Conservation (phyloP, 805 yeast genomes). For the Sugiyamaella valdiviana region DNA sequence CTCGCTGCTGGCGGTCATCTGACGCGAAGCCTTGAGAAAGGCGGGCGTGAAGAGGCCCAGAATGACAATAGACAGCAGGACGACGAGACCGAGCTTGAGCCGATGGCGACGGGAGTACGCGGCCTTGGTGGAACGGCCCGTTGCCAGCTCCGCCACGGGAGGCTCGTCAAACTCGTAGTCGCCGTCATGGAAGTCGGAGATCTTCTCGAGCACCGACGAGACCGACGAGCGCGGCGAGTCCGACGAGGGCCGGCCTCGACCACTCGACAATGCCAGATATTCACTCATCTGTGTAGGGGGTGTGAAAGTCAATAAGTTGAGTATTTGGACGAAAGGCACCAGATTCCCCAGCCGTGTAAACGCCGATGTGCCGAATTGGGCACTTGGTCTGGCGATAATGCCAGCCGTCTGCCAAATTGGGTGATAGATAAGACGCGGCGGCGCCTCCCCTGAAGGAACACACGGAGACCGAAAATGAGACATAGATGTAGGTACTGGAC, state of each 20-base stretch:
- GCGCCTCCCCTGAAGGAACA: too few relatives aligned
- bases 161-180: not conserved
- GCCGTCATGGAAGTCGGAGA: constrained; percentile 3
- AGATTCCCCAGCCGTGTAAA: too few relatives aligned
- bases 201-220: constrained; percentile 18
- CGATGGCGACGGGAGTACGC: not conserved
- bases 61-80: not conserved
- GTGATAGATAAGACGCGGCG: too few relatives aligned
- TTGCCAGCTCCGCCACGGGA: not conserved
- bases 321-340: not conserved
- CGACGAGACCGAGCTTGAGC: not conserved
- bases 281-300: not conserved
- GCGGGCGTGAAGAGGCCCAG: constrained; percentile 6
- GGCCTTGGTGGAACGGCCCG: not conserved
- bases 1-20: not conserved
- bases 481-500: too few relatives aligned
- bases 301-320: not conserved
- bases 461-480: too few relatives aligned
- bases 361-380: too few relatives aligned
- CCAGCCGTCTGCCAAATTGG: too few relatives aligned
- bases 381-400: too few relatives aligned
- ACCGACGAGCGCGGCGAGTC: constrained; percentile 16
- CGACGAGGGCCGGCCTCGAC: not conserved
- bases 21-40: constrained; percentile 3
- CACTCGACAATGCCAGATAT: not conserved